These are phyloP conservation scores for Paramecium bursaria DNA, from an alignment of 73 alveolate species.

Conservation along the genomic window DNA sequence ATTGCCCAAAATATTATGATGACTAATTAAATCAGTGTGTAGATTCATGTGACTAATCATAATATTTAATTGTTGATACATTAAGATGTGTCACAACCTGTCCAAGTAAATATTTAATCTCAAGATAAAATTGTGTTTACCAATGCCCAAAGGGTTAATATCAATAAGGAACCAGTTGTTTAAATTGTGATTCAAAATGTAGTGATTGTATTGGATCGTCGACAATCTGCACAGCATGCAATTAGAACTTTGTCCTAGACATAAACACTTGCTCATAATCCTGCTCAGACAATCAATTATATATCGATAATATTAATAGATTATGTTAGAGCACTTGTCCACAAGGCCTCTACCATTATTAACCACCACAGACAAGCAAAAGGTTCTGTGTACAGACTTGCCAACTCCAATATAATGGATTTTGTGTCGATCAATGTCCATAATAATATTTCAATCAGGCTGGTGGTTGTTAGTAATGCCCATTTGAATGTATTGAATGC, in stretches of 20 bases:
- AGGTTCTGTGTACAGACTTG: conserved; percentile 3
- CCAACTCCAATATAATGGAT: background rate
- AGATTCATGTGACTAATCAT: no score
- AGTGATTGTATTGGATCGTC: background rate
- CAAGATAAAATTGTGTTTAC: background rate
- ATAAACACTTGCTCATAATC: background rate
- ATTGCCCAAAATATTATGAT: no score
- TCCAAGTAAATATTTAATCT: conserved; percentile 1
- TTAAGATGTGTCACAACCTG: background rate
- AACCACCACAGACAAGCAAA: conserved; percentile 2
- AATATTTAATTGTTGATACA: background rate
- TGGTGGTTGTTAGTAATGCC: background rate
- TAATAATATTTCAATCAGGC: background rate
- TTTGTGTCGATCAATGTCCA: background rate
- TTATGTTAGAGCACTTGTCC: conserved; percentile 16
- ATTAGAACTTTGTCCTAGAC: background rate
- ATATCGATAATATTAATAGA: background rate
- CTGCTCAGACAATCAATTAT: background rate
- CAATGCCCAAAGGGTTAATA: background rate
- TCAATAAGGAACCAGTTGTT: background rate
- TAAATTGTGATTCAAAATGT: background rate
- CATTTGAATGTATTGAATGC: background rate
- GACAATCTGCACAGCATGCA: conserved; percentile 6
- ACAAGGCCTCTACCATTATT: background rate
- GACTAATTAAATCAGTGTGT: no score